phyloP scores from a whole-genome alignment of 2,329 filamentous ascomycete species.

The Didymella pinodella region DNA sequence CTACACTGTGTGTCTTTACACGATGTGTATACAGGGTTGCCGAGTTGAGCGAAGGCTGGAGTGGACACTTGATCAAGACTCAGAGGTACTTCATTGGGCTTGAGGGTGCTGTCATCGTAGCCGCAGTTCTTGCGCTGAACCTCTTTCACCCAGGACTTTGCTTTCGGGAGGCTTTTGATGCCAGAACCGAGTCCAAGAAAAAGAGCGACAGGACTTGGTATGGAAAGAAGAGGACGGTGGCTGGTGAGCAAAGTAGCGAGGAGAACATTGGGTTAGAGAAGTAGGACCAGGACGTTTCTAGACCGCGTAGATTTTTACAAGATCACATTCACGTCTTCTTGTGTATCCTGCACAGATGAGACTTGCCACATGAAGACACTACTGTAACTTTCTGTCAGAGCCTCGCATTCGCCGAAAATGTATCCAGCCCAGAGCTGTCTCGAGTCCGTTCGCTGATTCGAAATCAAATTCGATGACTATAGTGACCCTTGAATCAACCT shows the following conservation, averaged over 20 bases:
- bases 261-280: slow-evolving; percentile 7
- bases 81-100: slow-evolving; percentile 52
- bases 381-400: too few relatives aligned
- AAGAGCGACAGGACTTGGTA: slow-evolving; percentile 25
- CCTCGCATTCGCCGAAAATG: too few relatives aligned
- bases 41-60: slow-evolving; percentile 71
- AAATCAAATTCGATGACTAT: too few relatives aligned
- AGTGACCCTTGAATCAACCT: too few relatives aligned
- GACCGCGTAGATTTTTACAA: not conserved
- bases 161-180: slow-evolving; percentile 43
- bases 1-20: slow-evolving; percentile 70
- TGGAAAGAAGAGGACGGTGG: slow-evolving; percentile 27
- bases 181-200: slow-evolving; percentile 12
- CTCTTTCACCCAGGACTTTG: slow-evolving; percentile 50
- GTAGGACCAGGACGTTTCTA: too few relatives aligned
- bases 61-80: slow-evolving; percentile 62
- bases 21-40: slow-evolving; percentile 71
- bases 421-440: too few relatives aligned
- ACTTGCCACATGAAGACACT: too few relatives aligned
- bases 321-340: too few relatives aligned
- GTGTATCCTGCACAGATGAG: too few relatives aligned
- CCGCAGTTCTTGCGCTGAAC: slow-evolving; percentile 46
- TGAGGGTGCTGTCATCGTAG: slow-evolving; percentile 47
- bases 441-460: too few relatives aligned
- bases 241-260: slow-evolving; percentile 17